Conservation (phyloP, 768 basidiomycete genomes). For the Russula virescens region DNA sequence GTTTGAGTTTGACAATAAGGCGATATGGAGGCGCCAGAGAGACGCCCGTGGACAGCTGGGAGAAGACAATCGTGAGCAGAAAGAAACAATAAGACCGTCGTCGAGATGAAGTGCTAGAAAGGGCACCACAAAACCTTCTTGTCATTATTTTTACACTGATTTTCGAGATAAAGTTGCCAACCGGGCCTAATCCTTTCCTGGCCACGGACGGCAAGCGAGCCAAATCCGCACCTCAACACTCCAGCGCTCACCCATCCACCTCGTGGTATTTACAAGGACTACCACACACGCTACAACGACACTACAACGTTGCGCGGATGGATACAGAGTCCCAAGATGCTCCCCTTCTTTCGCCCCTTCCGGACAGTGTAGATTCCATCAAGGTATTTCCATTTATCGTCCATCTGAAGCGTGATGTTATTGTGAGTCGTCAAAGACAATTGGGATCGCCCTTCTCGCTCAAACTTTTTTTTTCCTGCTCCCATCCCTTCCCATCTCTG, state of each 20-base stretch:
- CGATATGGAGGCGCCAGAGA: not conserved
- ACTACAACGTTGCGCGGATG: constrained; percentile 27
- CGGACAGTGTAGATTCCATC: constrained; percentile 53
- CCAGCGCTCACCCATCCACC: not conserved
- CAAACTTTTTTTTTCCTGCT: constrained; percentile 2
- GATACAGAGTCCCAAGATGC: constrained; percentile 31
- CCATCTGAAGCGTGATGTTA: constrained; percentile 61
- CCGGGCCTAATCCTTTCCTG: not conserved
- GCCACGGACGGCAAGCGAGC: not conserved
- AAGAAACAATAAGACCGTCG: constrained; percentile 10
- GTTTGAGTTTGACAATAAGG: constrained; percentile 13
- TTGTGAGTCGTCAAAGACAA: constrained; percentile 39
- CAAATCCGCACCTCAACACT: not conserved
- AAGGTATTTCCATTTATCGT: constrained; percentile 81
- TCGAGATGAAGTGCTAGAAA: not conserved
- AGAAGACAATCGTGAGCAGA: not conserved
- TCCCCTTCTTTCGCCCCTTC: constrained; percentile 49
- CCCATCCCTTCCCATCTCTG: not conserved
- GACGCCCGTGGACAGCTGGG: not conserved
- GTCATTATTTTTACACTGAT: too few relatives aligned
- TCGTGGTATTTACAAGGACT: constrained; percentile 1
- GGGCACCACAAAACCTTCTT: not conserved
- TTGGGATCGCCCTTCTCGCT: not conserved
- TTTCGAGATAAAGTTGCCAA: not conserved
- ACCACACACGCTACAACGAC: not conserved